These are phyloP conservation scores for Penicillium sp. DNA, from an alignment of 2,329 filamentous ascomycete genomes.

Conservation along the genomic window DNA sequence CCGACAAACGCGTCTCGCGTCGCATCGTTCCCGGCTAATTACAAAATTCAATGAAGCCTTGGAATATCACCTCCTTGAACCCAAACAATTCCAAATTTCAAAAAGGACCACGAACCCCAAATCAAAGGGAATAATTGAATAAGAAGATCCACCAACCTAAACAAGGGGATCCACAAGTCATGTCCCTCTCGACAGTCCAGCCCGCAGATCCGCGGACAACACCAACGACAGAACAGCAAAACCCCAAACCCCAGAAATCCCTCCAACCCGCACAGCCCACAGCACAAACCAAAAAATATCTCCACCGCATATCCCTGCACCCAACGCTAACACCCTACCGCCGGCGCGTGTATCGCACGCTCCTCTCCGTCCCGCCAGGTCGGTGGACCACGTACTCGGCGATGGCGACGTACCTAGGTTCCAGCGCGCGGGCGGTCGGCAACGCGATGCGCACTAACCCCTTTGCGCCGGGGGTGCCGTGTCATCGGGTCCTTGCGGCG, in stretches of 20 bases:
- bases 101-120: not conserved
- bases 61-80: conserved; percentile 15
- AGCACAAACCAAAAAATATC: conserved; percentile 20
- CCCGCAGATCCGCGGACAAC: not conserved
- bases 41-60: not conserved
- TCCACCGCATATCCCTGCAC: conserved; percentile 38
- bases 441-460: conserved; percentile 69
- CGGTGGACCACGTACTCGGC: conserved; percentile 69
- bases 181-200: not conserved
- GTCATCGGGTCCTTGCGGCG: conserved; percentile 69
- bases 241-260: not conserved
- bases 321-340: conserved; percentile 45
- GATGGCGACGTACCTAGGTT: conserved; percentile 58
- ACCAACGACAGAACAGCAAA: not conserved
- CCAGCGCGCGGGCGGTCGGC: conserved; percentile 67
- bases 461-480: conserved; percentile 72
- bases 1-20: conserved; percentile 12
- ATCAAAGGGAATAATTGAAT: not conserved
- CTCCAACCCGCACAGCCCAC: not conserved
- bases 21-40: not conserved
- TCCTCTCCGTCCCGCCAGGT: conserved; percentile 69
- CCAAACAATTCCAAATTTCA: conserved; percentile 11
- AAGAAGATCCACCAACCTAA: not conserved
- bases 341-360: conserved; percentile 55
- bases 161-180: not conserved